These are phyloP conservation scores for Phytophthora quininea DNA, from an alignment of 352 stramenopile species.

Conservation along the genomic window DNA sequence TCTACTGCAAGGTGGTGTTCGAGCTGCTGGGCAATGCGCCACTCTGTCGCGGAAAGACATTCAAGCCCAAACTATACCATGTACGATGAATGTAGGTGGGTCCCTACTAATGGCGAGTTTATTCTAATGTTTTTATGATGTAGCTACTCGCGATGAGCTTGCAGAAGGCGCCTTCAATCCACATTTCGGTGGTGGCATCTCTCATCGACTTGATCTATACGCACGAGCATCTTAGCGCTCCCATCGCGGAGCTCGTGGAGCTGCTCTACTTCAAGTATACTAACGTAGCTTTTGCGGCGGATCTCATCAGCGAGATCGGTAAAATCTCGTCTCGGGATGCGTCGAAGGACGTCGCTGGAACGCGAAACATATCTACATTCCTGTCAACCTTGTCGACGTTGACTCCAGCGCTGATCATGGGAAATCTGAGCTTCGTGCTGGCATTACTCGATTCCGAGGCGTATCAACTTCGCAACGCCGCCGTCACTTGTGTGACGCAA, in stretches of 20 bases:
- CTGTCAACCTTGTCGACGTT: slow-evolving; percentile 66
- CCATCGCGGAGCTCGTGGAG: slow-evolving; percentile 67
- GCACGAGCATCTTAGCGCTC: slow-evolving; percentile 67
- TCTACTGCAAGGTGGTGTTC: slow-evolving; percentile 77
- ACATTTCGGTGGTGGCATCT: slow-evolving; percentile 71
- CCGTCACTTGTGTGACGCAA: slow-evolving; percentile 74
- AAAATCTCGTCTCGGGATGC: slow-evolving; percentile 74
- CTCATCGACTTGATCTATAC: slow-evolving; percentile 79
- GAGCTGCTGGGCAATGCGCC: slow-evolving; percentile 66
- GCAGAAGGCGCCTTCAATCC: slow-evolving; percentile 65
- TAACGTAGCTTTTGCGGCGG: slow-evolving; percentile 64
- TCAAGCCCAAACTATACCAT: slow-evolving; percentile 75
- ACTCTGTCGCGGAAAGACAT: slow-evolving; percentile 63
- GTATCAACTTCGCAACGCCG: slow-evolving; percentile 78
- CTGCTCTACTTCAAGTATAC: slow-evolving; percentile 66
- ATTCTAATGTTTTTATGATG: slow-evolving; percentile 1
- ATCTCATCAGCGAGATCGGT: slow-evolving; percentile 80
- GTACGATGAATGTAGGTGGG: slow-evolving; percentile 32
- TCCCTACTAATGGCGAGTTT: not conserved
- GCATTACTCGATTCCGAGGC: slow-evolving; percentile 77
- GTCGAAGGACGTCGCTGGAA: slow-evolving; percentile 75
- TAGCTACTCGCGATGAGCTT: slow-evolving; percentile 70
- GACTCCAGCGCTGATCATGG: slow-evolving; percentile 71
- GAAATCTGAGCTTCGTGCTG: slow-evolving; percentile 80
- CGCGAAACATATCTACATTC: slow-evolving; percentile 78